Conservation (phyloP, 768 basidiomycete species). For the Rhodotorula toruloides region DNA sequence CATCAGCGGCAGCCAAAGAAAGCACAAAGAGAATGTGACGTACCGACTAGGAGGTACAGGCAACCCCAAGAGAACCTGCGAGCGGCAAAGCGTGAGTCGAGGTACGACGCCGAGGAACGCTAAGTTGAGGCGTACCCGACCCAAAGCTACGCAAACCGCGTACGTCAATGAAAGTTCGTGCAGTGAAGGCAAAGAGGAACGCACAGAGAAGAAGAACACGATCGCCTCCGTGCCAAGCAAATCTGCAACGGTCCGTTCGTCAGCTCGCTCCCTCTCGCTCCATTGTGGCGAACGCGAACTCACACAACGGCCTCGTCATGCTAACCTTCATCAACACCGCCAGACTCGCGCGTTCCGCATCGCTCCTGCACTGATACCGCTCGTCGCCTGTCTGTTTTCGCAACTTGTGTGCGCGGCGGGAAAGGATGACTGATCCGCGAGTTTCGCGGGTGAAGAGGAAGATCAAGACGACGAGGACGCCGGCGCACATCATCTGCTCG, state of each 20-base stretch:
- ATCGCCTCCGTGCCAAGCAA: slow-evolving; percentile 67
- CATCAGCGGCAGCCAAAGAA: background rate
- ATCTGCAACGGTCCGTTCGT: slow-evolving; percentile 44
- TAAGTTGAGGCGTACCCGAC: background rate
- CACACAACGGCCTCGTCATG: slow-evolving; percentile 35
- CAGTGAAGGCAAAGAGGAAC: background rate
- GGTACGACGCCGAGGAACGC: background rate
- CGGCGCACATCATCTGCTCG: slow-evolving; percentile 53
- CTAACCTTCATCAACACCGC: slow-evolving; percentile 62
- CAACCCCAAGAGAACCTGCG: slow-evolving; percentile 65
- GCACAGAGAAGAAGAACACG: slow-evolving; percentile 58
- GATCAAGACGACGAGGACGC: slow-evolving; percentile 54
- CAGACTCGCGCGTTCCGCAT: slow-evolving; percentile 60
- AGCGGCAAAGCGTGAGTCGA: background rate
- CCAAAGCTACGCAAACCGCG: background rate
- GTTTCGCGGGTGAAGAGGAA: slow-evolving; percentile 67
- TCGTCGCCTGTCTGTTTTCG: slow-evolving; percentile 63
- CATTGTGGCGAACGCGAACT: background rate
- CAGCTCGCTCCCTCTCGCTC: accelerated
- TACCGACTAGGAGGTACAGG: slow-evolving; percentile 56
- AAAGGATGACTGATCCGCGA: slow-evolving; percentile 64
- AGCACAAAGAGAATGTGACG: background rate
- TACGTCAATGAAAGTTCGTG: background rate
- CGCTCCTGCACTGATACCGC: slow-evolving; percentile 62
- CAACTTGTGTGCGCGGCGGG: slow-evolving; percentile 58